These are phyloP conservation scores for Trypanosoma vivax DNA, from an alignment of 208 protist species.

Conservation along the genomic window DNA sequence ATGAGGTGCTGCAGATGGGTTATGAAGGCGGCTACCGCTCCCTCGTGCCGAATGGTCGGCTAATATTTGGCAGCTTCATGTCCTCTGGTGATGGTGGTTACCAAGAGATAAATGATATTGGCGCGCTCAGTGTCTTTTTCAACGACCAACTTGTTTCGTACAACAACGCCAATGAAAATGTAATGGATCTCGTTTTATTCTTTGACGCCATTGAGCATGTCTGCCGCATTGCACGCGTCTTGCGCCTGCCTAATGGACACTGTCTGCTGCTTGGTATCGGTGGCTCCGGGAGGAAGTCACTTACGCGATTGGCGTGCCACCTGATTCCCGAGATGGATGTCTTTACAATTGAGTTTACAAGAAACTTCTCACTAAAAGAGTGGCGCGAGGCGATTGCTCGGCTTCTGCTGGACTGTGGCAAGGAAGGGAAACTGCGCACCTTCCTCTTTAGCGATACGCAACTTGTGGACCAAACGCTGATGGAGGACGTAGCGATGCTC, in stretches of 20 bases:
- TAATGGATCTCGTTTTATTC: conserved; percentile 96
- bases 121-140: conserved; percentile 55
- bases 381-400: conserved; percentile 94
- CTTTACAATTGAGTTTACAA: conserved; percentile 95
- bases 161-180: conserved; percentile 90
- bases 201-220: conserved; percentile 96
- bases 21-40: conserved; percentile 50
- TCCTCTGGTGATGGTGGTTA: conserved; percentile 66
- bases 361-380: conserved; percentile 94
- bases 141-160: conserved; percentile 87
- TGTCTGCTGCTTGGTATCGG: conserved; percentile 96
- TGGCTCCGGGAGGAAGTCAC: conserved; percentile 94
- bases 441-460: conserved; percentile 98
- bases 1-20: conserved; percentile 58
- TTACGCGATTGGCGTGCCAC: conserved; percentile 92
- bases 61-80: conserved; percentile 94
- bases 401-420: conserved; percentile 90
- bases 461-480: conserved; percentile 92
- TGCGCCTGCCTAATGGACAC: conserved; percentile 93
- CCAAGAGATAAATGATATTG: conserved; percentile 87
- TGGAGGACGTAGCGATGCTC: conserved; percentile 97
- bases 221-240: conserved; percentile 91
- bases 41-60: conserved; percentile 62
- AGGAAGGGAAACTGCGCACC: conserved; percentile 93
- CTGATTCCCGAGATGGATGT: conserved; percentile 91